These are phyloP conservation scores for Camelina neglecta DNA, from an alignment of 345 rosid genomes.

Conservation along the genomic window DNA sequence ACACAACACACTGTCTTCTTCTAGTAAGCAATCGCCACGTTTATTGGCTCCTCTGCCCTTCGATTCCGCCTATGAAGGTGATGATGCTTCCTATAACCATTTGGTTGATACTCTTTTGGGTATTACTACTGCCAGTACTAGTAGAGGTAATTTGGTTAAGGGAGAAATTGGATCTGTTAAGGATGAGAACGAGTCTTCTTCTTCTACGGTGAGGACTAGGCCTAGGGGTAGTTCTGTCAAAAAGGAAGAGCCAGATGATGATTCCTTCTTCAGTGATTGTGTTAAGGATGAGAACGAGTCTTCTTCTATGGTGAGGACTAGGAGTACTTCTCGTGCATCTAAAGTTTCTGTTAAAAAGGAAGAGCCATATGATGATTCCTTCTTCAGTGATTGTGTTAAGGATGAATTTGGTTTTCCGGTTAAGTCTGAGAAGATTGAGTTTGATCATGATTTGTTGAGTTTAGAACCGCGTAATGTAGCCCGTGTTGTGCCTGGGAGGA, in stretches of 20 bases:
- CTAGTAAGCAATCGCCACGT: slow-evolving; percentile 23
- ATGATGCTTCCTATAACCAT: slow-evolving; percentile 41
- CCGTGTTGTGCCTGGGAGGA: slow-evolving; percentile 65
- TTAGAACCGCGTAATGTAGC: slow-evolving; percentile 68
- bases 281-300: slow-evolving; percentile 30
- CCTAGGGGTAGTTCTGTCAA: slow-evolving; percentile 4
- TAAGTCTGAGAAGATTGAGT: slow-evolving; percentile 43
- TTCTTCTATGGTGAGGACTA: slow-evolving; percentile 6
- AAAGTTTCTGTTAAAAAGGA: slow-evolving; percentile 6
- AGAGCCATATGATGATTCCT: slow-evolving; percentile 4
- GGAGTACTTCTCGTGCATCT: slow-evolving; percentile 5
- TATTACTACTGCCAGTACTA: slow-evolving; percentile 23
- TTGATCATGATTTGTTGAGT: slow-evolving; percentile 50
- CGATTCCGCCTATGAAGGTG: slow-evolving; percentile 52
- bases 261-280: slow-evolving; percentile 7
- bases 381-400: slow-evolving; percentile 27
- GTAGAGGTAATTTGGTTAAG: background rate
- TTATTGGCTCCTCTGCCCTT: slow-evolving; percentile 56
- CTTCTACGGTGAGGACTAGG: background rate
- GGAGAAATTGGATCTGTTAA: slow-evolving; percentile 25
- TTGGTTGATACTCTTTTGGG: slow-evolving; percentile 49
- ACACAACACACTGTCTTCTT: slow-evolving; percentile 11
- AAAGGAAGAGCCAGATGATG: slow-evolving; percentile 10
- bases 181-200: slow-evolving; percentile 25
- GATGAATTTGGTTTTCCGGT: slow-evolving; percentile 28